phyloP scores from a whole-genome alignment of 345 rosid genomes.

The Gossypium bickii region DNA sequence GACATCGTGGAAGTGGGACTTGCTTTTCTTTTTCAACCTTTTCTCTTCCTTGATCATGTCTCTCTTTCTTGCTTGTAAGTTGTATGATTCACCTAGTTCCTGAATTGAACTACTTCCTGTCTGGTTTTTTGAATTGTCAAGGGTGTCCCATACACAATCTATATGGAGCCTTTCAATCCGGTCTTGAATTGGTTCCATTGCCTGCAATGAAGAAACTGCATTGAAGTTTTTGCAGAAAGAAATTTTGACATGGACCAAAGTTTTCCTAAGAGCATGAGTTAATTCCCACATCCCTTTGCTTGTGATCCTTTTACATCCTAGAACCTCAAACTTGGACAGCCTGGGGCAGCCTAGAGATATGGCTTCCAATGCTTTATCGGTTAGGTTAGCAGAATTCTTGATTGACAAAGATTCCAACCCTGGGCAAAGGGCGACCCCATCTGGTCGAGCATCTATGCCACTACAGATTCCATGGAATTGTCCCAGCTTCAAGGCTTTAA shows the following conservation, averaged over 20 bases:
- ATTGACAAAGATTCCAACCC: constrained; percentile 35
- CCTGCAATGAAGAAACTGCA: constrained; percentile 23
- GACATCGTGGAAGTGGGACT: constrained; percentile 1
- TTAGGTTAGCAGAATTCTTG: constrained; percentile 32
- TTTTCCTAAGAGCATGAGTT: constrained; percentile 26
- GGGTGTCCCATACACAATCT: constrained; percentile 31
- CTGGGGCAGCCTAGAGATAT: constrained; percentile 34
- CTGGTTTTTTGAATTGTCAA: background rate
- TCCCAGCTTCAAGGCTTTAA: constrained; percentile 33
- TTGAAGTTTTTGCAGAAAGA: constrained; percentile 29
- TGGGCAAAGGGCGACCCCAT: constrained; percentile 36
- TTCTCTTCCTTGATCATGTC: background rate
- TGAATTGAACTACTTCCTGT: background rate
- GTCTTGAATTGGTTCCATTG: constrained; percentile 30
- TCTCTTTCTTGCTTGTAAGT: background rate
- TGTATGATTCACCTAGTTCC: background rate
- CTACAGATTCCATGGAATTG: constrained; percentile 36
- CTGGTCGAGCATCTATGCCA: constrained; percentile 26
- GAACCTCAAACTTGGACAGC: constrained; percentile 30
- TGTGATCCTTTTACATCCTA: constrained; percentile 38
- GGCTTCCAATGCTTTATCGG: constrained; percentile 30
- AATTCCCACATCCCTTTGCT: constrained; percentile 29
- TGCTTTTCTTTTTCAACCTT: constrained; percentile 26
- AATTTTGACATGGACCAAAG: constrained; percentile 34
- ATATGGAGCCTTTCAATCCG: constrained; percentile 30